phyloP scores from a whole-genome alignment of 768 basidiomycete species.

The Paxillus ammoniavirescens region DNA sequence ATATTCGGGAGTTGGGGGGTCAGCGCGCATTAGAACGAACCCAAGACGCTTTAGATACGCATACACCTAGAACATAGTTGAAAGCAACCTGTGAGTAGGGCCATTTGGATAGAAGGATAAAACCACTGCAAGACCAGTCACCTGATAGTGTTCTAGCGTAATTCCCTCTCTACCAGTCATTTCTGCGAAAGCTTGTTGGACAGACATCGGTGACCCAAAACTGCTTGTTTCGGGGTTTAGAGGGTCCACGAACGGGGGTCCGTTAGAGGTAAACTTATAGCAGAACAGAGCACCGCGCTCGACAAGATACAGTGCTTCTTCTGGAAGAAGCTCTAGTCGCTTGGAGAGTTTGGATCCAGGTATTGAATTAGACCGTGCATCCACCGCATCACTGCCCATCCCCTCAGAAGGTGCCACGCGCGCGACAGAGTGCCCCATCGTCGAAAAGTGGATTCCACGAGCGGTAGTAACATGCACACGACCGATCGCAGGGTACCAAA shows the following conservation, averaged over 20 bases:
- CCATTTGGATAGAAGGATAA: neutral
- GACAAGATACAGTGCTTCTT: conserved; percentile 91
- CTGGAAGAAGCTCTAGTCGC: conserved; percentile 84
- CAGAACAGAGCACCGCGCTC: conserved; percentile 89
- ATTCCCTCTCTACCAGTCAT: conserved; percentile 80
- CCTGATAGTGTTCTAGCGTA: conserved; percentile 87
- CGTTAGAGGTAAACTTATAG: conserved; percentile 53
- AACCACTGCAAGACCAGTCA: conserved; percentile 29
- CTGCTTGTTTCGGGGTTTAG: conserved; percentile 36
- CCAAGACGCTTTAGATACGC: conserved; percentile 91
- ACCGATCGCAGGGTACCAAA: conserved; percentile 70
- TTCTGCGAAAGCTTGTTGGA: conserved; percentile 85
- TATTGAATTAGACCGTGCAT: neutral
- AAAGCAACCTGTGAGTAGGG: neutral
- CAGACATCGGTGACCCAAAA: conserved; percentile 77
- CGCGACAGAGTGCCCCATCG: conserved; percentile 78
- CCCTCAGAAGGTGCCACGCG: conserved; percentile 36
- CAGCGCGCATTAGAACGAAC: conserved; percentile 81
- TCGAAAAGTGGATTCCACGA: conserved; percentile 80
- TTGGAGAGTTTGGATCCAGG: conserved; percentile 47
- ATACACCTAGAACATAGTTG: conserved; percentile 63
- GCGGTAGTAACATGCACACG: conserved; percentile 68
- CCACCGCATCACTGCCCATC: conserved; percentile 9
- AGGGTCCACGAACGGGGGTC: conserved; percentile 14
- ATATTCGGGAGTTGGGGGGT: conserved; percentile 55